Conservation (phyloP, 331 rosid species). For the Dryas integrifolia region DNA sequence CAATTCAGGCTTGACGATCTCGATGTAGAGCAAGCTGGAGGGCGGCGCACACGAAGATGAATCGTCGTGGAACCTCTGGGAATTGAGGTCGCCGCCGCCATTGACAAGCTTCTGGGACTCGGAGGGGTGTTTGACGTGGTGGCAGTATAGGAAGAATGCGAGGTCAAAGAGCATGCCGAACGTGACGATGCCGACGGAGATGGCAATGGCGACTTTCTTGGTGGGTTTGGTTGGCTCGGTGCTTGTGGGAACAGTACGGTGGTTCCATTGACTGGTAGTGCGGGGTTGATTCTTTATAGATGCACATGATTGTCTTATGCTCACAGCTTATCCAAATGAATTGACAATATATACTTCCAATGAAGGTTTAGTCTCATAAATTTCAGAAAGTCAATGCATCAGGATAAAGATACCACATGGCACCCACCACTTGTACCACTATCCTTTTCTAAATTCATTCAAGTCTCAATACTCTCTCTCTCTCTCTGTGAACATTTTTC, state of each 20-base stretch:
- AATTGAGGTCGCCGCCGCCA: conserved; percentile 25
- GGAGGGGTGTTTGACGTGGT: conserved; percentile 65
- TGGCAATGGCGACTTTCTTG: conserved; percentile 75
- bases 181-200: conserved; percentile 93
- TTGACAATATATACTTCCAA: too few relatives aligned
- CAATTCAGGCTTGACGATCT: conserved; percentile 65
- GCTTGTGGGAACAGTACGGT: conserved; percentile 66
- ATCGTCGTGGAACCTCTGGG: conserved; percentile 40
- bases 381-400: too few relatives aligned
- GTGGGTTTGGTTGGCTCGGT: conserved; percentile 69
- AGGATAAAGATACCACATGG: too few relatives aligned
- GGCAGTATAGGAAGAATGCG: conserved; percentile 74
- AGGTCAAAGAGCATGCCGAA: conserved; percentile 90
- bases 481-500: too few relatives aligned
- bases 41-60: conserved; percentile 39
- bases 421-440: too few relatives aligned
- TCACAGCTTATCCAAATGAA: too few relatives aligned
- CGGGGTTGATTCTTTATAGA: conserved; percentile 44
- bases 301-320: background rate
- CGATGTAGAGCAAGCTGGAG: conserved; percentile 86
- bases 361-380: too few relatives aligned
- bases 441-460: too few relatives aligned
- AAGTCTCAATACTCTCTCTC: too few relatives aligned
- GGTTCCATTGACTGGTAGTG: conserved; percentile 33
- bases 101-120: conserved; percentile 71